phyloP scores from a whole-genome alignment of 768 basidiomycete species.

The Termitomyces sp. region DNA sequence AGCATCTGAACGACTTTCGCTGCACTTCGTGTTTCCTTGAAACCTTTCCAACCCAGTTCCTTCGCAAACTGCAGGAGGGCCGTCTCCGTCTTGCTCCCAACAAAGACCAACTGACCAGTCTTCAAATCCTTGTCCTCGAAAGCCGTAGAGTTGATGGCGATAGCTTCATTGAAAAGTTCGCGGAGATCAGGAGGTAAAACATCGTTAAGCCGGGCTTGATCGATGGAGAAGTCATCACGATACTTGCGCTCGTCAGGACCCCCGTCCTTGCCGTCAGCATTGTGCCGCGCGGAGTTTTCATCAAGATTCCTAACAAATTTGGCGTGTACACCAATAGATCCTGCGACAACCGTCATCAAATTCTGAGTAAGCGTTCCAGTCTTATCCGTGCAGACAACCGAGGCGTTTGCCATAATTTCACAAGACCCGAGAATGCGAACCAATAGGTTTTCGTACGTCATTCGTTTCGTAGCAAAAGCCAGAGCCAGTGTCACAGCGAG shows the following conservation, averaged over 20 bases:
- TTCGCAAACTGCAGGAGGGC: conserved; percentile 79
- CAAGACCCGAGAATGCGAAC: conserved; percentile 95
- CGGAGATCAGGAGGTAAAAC: conserved; percentile 62
- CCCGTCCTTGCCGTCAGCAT: conserved; percentile 52
- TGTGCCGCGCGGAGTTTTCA: conserved; percentile 65
- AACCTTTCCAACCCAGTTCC: conserved; percentile 72
- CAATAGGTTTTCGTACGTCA: conserved; percentile 92
- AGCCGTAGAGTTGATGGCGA: conserved; percentile 91
- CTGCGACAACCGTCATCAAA: conserved; percentile 93
- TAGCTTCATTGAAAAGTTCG: conserved; percentile 74
- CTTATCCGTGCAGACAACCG: conserved; percentile 93
- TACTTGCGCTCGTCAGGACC: conserved; percentile 37
- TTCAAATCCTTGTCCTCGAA: conserved; percentile 77
- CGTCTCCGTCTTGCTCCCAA: conserved; percentile 95
- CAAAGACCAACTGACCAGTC: conserved; percentile 54
- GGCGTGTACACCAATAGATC: conserved; percentile 88
- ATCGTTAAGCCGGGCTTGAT: conserved; percentile 62
- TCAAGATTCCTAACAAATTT: conserved; percentile 84
- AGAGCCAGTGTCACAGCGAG: conserved; percentile 94
- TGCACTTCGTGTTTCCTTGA: conserved; percentile 56
- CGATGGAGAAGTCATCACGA: conserved; percentile 78
- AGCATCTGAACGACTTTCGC: conserved; percentile 76
- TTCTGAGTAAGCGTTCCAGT: conserved; percentile 97
- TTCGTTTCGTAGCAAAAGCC: conserved; percentile 98
- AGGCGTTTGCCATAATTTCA: conserved; percentile 97